Percentiles rank a stretch among this genome's conserved stretches.
Evolutionary conservation across 768 basidiomycete species (phyloP).

Genomic region (Neoboletus brunneissimus): DNA sequence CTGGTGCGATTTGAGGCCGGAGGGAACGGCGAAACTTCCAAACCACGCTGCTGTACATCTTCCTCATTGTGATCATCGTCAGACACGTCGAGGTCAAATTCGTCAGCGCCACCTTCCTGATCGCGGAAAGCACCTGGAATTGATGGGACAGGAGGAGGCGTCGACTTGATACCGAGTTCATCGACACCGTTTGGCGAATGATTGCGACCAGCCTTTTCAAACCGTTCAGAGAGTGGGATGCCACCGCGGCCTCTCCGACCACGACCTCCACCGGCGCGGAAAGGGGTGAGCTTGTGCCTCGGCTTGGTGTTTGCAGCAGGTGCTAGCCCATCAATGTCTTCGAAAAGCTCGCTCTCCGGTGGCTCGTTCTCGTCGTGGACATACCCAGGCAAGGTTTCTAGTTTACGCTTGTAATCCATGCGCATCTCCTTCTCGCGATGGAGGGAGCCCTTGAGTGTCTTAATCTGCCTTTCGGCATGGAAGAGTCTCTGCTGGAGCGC

Average conservation of each 20-base stretch:
- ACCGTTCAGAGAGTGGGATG: constrained; percentile 55
- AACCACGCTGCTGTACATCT: constrained; percentile 26
- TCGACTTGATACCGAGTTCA: constrained; percentile 13
- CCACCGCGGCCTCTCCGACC: constrained; percentile 54
- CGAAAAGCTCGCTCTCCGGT: constrained; percentile 42
- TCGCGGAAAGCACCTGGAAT: constrained; percentile 33
- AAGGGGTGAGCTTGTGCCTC: constrained; percentile 50
- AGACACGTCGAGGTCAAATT: constrained; percentile 23
- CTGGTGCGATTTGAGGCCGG: constrained; percentile 60
- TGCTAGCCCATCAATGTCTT: constrained; percentile 42
- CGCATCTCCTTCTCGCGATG: constrained; percentile 82
- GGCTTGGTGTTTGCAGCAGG: constrained; percentile 33
- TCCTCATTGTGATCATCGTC: constrained; percentile 25
- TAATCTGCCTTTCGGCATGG: constrained; percentile 84
- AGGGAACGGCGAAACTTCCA: constrained; percentile 36
- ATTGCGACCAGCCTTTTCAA: constrained; percentile 56
- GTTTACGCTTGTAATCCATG: constrained; percentile 59
- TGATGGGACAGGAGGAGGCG: constrained; percentile 31
- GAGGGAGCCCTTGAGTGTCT: constrained; percentile 74
- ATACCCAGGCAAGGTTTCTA: constrained; percentile 42
- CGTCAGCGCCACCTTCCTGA: constrained; percentile 14
- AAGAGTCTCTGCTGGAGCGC: constrained; percentile 76
- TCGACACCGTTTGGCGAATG: constrained; percentile 45
- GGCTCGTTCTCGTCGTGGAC: constrained; percentile 38
- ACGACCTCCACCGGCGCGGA: constrained; percentile 45